Base-by-base conservation (phyloP, 1,139 yeast species). In the Suhomyces chickasaworum region DNA sequence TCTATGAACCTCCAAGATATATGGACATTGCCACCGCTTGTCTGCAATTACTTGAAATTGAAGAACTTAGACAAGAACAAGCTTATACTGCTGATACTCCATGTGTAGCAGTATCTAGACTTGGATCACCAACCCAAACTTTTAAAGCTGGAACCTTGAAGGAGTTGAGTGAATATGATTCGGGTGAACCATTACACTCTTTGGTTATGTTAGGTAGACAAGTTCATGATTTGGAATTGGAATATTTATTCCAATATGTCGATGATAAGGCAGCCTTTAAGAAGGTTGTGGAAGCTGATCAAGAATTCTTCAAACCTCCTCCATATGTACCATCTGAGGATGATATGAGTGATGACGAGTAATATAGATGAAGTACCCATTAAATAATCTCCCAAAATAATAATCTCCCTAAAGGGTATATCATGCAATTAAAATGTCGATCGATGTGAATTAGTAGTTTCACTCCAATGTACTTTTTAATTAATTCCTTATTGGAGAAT, bases 1-100 rank as follows among this genome's bases (percentile, higher is more conserved):
- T 91, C 40, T 93, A 89, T 63, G 99, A 93, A 64, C 98, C 98
- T 37, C 99, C 99, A 44, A 78, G 99, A 64, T 93, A 90, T 68
- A 93, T 93, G 99, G 81, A 83, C 53, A 89, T 93, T 54, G 82
- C 86, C 48, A 89, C 95, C 42, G 96, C 97, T 45, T 93, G 96
- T 32, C 75, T 78, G 51, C 98, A 93, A 66, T 73, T 93, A 56
- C 68, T 93, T 45, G 98, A 93, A 65, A 80, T 90, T 49, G 98
- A 91, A 66, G 93, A 86, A 56, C 63, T 66, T 39, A 81, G 95
- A 65, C 72, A 78, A 20, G 89, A 88, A 59, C 69, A 80, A 53
- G 91, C 91, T 3, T 93, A 91, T 64, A 84, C 93, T 9, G 83
- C 85, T 36, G 75, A 85, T 47, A 91, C 98, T 1, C 97, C 98